These are phyloP conservation scores for Alternaria angustiovoidea DNA, from an alignment of 2,329 filamentous ascomycete genomes.

Conservation along the genomic window DNA sequence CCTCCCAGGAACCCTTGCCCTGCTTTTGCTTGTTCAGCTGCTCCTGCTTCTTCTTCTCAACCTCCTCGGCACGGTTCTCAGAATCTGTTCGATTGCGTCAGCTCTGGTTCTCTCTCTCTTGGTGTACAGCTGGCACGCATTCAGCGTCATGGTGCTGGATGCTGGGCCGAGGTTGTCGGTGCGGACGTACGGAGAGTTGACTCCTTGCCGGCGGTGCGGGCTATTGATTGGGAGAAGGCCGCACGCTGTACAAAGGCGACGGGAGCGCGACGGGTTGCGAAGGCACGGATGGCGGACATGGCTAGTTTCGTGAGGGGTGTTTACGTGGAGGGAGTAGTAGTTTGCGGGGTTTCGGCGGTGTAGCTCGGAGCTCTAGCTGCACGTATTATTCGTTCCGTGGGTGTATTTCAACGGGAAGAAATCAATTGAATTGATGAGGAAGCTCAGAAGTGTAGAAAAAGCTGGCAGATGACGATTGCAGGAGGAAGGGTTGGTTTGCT, in stretches of 20 bases:
- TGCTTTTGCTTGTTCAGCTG: conserved; percentile 55
- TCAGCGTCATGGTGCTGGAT: not conserved
- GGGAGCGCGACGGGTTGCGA: conserved; percentile 43
- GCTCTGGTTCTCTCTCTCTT: not conserved
- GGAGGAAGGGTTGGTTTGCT: conserved; percentile 9
- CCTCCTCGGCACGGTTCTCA: conserved; percentile 49
- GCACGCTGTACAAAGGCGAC: conserved; percentile 44
- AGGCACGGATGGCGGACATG: conserved; percentile 45
- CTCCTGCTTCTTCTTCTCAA: conserved; percentile 55
- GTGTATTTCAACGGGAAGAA: not conserved
- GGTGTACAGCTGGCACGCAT: not conserved
- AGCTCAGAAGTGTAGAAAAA: not conserved
- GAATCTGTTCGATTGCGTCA: conserved; percentile 29
- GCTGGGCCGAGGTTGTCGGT: not conserved
- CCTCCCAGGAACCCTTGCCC: conserved; percentile 55
- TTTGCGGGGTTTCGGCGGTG: conserved; percentile 11
- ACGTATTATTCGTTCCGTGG: not conserved
- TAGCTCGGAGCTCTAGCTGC: conserved; percentile 1
- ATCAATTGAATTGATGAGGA: not conserved
- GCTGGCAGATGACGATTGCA: conserved; percentile 6
- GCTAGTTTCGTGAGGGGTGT: conserved; percentile 10
- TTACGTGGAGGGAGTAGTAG: not conserved
- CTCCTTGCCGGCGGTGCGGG: conserved; percentile 55
- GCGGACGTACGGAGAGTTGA: conserved; percentile 52
- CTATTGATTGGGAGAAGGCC: conserved; percentile 50